A percentile compares a stretch with the other conserved stretches of the same genome.
phyloP scores from a whole-genome alignment of 306 rosid genomes.

The Heteromeles arbutifolia region DNA sequence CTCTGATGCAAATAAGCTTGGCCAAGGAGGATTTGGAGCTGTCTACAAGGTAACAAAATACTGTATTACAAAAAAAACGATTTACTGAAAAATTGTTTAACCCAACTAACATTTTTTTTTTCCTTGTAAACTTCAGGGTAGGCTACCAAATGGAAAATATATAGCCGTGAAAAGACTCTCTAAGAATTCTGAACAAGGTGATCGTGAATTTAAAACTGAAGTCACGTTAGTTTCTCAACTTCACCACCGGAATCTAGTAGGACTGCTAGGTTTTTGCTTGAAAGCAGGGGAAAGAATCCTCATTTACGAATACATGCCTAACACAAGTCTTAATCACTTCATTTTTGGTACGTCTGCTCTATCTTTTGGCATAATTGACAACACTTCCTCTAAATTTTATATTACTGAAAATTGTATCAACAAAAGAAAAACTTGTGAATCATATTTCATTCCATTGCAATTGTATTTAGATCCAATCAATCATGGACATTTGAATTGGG shows the following conservation, averaged over 20 bases:
- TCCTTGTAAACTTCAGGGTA: slow-evolving; percentile 19
- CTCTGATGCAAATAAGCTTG: slow-evolving; percentile 38
- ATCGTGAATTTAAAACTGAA: slow-evolving; percentile 40
- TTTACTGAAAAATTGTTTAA: neutral
- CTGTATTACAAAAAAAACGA: neutral
- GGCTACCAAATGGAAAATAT: slow-evolving; percentile 14
- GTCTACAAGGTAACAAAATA: slow-evolving; percentile 38
- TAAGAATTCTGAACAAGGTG: slow-evolving; percentile 31
- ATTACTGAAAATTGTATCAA: too few relatives aligned
- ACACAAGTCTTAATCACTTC: slow-evolving; percentile 1
- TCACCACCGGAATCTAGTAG: slow-evolving; percentile 43
- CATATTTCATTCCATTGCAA: neutral
- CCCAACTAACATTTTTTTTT: neutral
- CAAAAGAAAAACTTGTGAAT: neutral
- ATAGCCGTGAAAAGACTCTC: slow-evolving; percentile 41
- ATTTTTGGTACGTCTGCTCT: neutral
- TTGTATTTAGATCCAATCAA: neutral
- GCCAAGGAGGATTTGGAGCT: slow-evolving; percentile 52
- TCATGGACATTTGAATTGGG: neutral
- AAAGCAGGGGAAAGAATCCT: slow-evolving; percentile 1
- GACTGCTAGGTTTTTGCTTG: slow-evolving; percentile 43
- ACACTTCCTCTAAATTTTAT: neutral
- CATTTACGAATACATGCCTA: neutral
- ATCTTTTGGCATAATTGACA: neutral
- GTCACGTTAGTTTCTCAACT: slow-evolving; percentile 38